Evolutionary conservation across 805 yeast genomes (phyloP), one percentile per base, ranked within the genome.

Genomic region (Naumovozyma dairenensis): DNA sequence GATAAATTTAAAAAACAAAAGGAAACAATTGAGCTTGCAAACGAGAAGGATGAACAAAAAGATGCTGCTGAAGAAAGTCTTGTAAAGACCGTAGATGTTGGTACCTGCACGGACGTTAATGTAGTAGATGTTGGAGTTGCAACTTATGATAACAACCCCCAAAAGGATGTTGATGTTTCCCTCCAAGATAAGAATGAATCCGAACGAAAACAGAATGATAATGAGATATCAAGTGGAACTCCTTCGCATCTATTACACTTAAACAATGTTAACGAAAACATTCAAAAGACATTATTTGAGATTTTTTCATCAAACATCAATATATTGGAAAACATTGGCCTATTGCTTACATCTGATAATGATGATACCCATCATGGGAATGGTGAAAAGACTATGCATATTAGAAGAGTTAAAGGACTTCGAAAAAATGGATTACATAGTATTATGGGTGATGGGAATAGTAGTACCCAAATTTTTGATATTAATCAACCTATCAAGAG

Each of bases 351-450:
- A 2, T 39, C 51, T 8, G 52, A 50, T 18, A 46, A 54, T 9
- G 62, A 64, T 13, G 21, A 32, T 24, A n/a, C n/a, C n/a, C n/a
- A n/a, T n/a, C n/a, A 21, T 8, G 29, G 24, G 12, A 15, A 16
- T 10, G 19, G 14, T 3, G 9, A 14, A 6, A 28, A 31, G 17
- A 62, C 56, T 7, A 62, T 67, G 28, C 67, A 67, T 32, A 72
- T 82, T 19, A 75, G 75, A 31, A 67, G 96, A 39, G 96, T 85
- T 3, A 82, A 82, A 51, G 96, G 96, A 0, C 60, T 82, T 40
- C 65, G 76, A 40, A 68, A 71, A 31, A 70, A 66, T 24, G 13
- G 10, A 35, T 53, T 60, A 26, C 63, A 58, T 8, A 60, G 52
- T 8, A 58, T 59, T 26, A 40, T 48, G 2, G 33, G 46, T 5